Evolutionary conservation across 345 rosid species (phyloP).

Genomic region (Carallia brachiata): DNA sequence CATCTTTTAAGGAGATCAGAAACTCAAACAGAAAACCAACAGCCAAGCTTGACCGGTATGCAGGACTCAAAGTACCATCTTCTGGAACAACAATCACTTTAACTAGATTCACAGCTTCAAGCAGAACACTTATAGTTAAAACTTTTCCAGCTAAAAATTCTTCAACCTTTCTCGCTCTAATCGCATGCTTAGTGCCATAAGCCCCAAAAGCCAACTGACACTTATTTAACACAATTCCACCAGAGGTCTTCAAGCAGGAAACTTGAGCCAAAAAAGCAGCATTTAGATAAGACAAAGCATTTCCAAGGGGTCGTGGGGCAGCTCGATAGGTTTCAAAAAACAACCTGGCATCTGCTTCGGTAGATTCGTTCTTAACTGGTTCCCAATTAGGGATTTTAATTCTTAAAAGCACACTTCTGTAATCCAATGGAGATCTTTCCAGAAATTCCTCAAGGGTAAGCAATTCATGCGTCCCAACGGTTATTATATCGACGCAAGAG

Average conservation of each 20-base stretch:
- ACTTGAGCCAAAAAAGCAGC: constrained; percentile 78
- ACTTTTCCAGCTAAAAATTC: constrained; percentile 51
- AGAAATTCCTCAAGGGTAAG: constrained; percentile 58
- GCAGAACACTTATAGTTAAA: constrained; percentile 42
- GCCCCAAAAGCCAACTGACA: constrained; percentile 83
- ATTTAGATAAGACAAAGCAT: constrained; percentile 68
- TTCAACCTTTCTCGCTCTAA: constrained; percentile 66
- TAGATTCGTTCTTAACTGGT: constrained; percentile 22
- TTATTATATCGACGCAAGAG: constrained; percentile 44
- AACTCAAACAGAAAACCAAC: constrained; percentile 71
- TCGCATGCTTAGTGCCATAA: constrained; percentile 68
- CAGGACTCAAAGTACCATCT: constrained; percentile 39
- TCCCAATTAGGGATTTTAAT: constrained; percentile 48
- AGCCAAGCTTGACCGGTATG: constrained; percentile 75
- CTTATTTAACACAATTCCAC: constrained; percentile 36
- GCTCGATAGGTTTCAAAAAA: constrained; percentile 81
- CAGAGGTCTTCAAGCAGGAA: constrained; percentile 33
- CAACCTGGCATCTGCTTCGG: constrained; percentile 27
- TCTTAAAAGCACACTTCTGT: constrained; percentile 47
- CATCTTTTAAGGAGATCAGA: constrained; percentile 40
- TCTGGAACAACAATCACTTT: constrained; percentile 50
- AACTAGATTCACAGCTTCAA: constrained; percentile 55
- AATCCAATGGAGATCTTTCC: constrained; percentile 50
- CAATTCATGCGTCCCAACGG: constrained; percentile 31
- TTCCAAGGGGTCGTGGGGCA: constrained; percentile 73